Evolutionary conservation across 352 stramenopile species (phyloP).

Genomic region (Globisporangium spiculum): DNA sequence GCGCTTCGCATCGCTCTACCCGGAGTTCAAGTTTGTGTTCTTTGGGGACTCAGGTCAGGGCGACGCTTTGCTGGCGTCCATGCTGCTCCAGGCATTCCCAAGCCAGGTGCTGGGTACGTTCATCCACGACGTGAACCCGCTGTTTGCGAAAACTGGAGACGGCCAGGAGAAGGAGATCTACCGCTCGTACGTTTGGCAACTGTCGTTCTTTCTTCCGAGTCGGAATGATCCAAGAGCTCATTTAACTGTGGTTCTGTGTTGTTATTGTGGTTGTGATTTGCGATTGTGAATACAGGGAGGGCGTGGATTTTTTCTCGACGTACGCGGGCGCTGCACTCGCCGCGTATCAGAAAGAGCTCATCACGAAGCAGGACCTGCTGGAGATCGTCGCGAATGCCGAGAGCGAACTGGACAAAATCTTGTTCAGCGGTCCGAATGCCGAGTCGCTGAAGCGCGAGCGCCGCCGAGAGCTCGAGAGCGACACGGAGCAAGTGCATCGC

Average conservation of each 20-base stretch:
- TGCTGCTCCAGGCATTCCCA: constrained; percentile 49
- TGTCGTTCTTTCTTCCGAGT: not conserved
- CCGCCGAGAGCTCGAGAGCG: constrained; percentile 36
- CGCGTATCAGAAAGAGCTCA: constrained; percentile 57
- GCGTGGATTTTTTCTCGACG: constrained; percentile 71
- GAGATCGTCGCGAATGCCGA: constrained; percentile 35
- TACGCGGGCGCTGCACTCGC: constrained; percentile 61
- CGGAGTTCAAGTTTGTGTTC: constrained; percentile 86
- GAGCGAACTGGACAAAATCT: constrained; percentile 46
- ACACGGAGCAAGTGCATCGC: constrained; percentile 33
- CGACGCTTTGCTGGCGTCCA: constrained; percentile 68
- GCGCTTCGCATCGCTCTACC: constrained; percentile 73
- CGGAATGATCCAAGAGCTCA: not conserved
- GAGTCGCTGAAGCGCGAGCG: constrained; percentile 37
- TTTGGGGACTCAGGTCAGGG: constrained; percentile 83
- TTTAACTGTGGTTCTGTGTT: not conserved
- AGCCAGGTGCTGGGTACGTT: constrained; percentile 68
- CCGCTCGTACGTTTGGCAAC: constrained; percentile 35
- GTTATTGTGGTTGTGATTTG: not conserved
- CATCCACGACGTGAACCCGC: constrained; percentile 78
- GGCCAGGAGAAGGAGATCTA: constrained; percentile 58
- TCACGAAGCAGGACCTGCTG: constrained; percentile 48
- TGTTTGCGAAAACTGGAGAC: constrained; percentile 53
- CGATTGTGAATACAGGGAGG: constrained; percentile 34
- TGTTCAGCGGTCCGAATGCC: constrained; percentile 43